Evolutionary conservation across 176 grass and related monocot genomes (phyloP).

Genomic region (Hordeum vulgare): MorexV3_pseudomolecules_assembly NC_058519.1:54034921-54035420

Average conservation of each 20-base stretch:
- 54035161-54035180: neutral
- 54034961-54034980: too few relatives aligned
- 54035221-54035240: neutral
- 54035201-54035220: neutral
- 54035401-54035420: conserved; percentile 38
- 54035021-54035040: too few relatives aligned
- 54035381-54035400: conserved; percentile 40
- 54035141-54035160: neutral
- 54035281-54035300: neutral
- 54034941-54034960: too few relatives aligned
- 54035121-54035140: neutral
- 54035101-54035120: neutral
- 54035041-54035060: too few relatives aligned
- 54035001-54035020: too few relatives aligned
- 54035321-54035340: conserved; percentile 41
- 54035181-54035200: neutral
- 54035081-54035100: neutral
- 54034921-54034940: too few relatives aligned
- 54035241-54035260: neutral
- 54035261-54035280: neutral
- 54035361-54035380: conserved; percentile 9
- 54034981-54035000: too few relatives aligned
- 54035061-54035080: too few relatives aligned
- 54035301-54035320: neutral
- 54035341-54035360: conserved; percentile 30